Percentiles rank a stretch among this genome's conserved stretches.
Evolutionary conservation across 129 eudicot species (phyloP).

Genomic region (Cynara cardunculus): DNA sequence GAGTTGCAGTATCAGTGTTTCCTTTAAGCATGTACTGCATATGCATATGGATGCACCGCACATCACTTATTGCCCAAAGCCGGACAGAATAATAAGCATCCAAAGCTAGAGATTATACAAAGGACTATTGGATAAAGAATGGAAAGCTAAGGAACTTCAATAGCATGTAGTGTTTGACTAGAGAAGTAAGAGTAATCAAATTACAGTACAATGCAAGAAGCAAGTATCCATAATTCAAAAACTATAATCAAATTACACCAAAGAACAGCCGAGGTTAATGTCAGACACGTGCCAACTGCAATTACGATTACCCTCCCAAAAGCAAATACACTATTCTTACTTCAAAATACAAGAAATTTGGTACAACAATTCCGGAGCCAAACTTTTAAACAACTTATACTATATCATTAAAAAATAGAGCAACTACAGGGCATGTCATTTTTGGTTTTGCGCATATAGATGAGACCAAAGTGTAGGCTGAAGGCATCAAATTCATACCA

Average conservation of each 20-base stretch:
- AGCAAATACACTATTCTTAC: slow-evolving; percentile 2
- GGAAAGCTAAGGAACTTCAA: background rate
- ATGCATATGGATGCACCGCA: background rate
- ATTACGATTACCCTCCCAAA: background rate
- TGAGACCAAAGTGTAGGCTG: background rate
- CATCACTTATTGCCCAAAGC: background rate
- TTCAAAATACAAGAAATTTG: background rate
- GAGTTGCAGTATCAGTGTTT: background rate
- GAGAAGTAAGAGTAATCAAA: background rate
- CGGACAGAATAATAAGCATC: background rate
- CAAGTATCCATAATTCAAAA: background rate
- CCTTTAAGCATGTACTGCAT: background rate
- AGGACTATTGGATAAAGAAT: background rate
- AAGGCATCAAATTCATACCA: background rate
- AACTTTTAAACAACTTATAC: background rate
- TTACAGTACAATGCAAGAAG: background rate
- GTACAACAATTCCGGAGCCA: background rate
- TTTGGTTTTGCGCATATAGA: background rate
- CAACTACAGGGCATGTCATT: background rate
- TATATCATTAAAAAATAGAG: background rate
- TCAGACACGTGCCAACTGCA: background rate
- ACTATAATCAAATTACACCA: background rate
- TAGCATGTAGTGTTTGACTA: background rate
- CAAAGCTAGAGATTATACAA: background rate
- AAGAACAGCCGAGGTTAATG: background rate